Base-by-base conservation (phyloP, 208 protist species). In the Naegleria fowleri region DNA sequence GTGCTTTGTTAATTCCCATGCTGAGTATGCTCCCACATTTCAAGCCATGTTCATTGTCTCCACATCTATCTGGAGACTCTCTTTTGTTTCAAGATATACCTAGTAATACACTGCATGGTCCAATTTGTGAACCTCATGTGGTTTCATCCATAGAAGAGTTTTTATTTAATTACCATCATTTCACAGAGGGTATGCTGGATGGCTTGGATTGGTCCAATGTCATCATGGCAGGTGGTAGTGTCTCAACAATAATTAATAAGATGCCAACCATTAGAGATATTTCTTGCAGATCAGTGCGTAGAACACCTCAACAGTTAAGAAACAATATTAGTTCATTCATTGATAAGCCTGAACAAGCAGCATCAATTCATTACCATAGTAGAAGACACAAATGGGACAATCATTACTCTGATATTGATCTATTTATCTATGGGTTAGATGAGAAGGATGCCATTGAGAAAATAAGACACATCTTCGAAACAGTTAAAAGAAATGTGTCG, bases 401-500 rank as follows among this genome's bases (percentile, higher is more conserved):
- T 48, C 43, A 48, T 48, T 48, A 39, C 39, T 48, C 39, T 7
- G 83, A 86, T 86, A 86, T 86, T 16, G 83, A 86, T 43, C 33
- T 86, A 6, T 86, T 86, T 29, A 43, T 86, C 39, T 86, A 86
- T 86, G 83, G 13, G 39, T 48, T 40, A 22, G 41, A 19, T 48
- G 83, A 86, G 19, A 16, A 48, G 22, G 22, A 55, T 58, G 85
- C 85, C 6, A 29, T 16, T 13, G 85, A 58, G 11, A 88, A 88
- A 38, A 38, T 88, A 39, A 88, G n/a, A 88, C n/a, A 88, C 22
- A 88, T 88, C 38, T 48, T 39, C 16, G 13, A 88, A 48, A 38
- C 13, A 0, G 55, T 88, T 19, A 88, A 88, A 29, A 58, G 55
- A 38, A 88, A 88, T 58, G 16, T 58, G n/a, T 58, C 25, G 22